Base-by-base conservation (phyloP, 2,329 filamentous ascomycete species). In the Monilinia fructicola region DNA sequence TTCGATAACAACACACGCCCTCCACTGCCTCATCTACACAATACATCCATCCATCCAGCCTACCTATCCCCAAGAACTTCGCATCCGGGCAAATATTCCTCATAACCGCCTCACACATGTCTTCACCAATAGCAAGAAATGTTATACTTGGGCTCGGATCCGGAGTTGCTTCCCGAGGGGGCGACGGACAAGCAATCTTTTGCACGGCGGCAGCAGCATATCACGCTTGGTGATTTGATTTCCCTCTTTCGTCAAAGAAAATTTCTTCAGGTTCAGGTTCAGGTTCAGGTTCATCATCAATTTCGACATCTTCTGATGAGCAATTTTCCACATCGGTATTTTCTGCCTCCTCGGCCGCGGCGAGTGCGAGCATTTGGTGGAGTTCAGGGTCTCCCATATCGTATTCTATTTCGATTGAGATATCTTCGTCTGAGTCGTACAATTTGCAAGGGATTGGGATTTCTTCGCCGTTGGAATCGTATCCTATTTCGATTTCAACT, bases 1-100 rank as follows among this genome's bases (percentile, higher is more conserved):
- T 50, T 16, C n/a, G 44, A 23, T 61, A 40, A 38, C 58, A 61
- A 26, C 58, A 61, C 5, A 50, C 58, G 5, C 31, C 58, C 14
- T 50, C 28, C 3, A 61, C 44, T 0, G 3, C 16, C 9, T 18
- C 58, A 38, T 61, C 58, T 1, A 61, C 58, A 14, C 58, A 61
- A 50, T 21, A 50, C 58, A 61, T 61, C 58, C 58, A 61, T 10
- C n/a, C n/a, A 11, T 61, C 44, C 4, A 61, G 38, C 18, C 58
- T 10, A 1, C 28, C 58, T 26, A 61, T 50, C 10, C 28, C 58
- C 5, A 61, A 3, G 0, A 61, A 7, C 4, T 38, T 38, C 1
- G 16, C 58, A 14, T 50, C 31, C 9, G 44, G 14, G 38, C 58
- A 61, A 21, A 50, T 9, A 0, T 1, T 18, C 11, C 21, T 9